Conservation (phyloP, 1,284 basidiomycete species). For the Hymenochaete sp. region DNA sequence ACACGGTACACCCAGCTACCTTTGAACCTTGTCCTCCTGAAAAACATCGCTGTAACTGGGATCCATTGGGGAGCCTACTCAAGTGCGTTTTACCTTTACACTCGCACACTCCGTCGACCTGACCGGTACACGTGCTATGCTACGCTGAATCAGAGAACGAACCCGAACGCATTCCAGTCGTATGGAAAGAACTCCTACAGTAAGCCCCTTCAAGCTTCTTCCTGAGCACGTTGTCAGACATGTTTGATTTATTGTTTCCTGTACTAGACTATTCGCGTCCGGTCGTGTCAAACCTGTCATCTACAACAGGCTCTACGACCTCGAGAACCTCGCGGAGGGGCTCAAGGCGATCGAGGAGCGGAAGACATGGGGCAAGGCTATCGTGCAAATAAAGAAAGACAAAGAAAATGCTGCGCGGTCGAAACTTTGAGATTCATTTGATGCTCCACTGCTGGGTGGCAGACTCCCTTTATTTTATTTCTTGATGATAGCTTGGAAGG, state of each 20-base stretch:
- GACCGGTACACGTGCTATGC: background rate
- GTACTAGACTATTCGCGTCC: constrained; percentile 53
- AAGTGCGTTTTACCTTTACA: constrained; percentile 34
- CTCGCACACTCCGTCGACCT: background rate
- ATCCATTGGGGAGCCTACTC: constrained; percentile 81
- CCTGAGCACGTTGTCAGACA: background rate
- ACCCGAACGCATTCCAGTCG: constrained; percentile 49
- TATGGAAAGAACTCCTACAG: constrained; percentile 72
- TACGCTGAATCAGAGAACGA: constrained; percentile 50
- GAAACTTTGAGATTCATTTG: no score
- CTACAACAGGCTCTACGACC: constrained; percentile 62
- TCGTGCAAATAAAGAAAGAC: constrained; percentile 57
- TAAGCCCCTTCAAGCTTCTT: constrained; percentile 27
- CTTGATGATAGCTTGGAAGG: no score
- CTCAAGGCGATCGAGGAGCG: constrained; percentile 67
- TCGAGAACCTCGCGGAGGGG: constrained; percentile 55
- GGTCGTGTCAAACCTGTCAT: constrained; percentile 65
- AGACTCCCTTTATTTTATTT: no score
- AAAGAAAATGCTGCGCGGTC: no score
- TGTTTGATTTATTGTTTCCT: background rate
- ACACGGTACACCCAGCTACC: constrained; percentile 47
- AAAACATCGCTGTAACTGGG: constrained; percentile 78
- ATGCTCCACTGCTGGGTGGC: no score
- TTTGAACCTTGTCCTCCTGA: constrained; percentile 81
- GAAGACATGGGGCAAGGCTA: constrained; percentile 90